Evolutionary conservation across 495 filamentous ascomycete genomes (phyloP).

Genomic region (Xylaria castorea): DNA sequence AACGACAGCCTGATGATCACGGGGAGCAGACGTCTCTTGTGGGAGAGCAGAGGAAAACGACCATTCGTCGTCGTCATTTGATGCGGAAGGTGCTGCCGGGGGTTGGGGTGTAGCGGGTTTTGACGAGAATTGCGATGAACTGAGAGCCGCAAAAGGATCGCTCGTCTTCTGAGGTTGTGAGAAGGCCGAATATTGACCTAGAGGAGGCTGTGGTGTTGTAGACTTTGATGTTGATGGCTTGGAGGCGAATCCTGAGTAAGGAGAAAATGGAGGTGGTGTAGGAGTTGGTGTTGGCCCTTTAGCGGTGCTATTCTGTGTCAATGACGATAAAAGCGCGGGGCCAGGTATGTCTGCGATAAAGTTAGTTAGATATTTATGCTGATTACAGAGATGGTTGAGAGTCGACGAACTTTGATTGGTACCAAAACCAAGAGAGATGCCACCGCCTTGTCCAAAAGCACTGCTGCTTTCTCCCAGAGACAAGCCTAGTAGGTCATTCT

Average conservation of each 20-base stretch:
- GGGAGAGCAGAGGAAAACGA: slow-evolving; percentile 88
- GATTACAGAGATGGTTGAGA: not conserved
- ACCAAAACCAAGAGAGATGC: slow-evolving; percentile 85
- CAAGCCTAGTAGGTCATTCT: slow-evolving; percentile 62
- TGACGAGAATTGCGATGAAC: slow-evolving; percentile 60
- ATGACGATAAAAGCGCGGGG: slow-evolving; percentile 68
- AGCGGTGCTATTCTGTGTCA: slow-evolving; percentile 63
- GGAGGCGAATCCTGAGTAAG: slow-evolving; percentile 64
- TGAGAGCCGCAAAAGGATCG: slow-evolving; percentile 77
- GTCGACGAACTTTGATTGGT: slow-evolving; percentile 64
- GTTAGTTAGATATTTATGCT: slow-evolving; percentile 20
- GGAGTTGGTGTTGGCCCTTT: slow-evolving; percentile 49
- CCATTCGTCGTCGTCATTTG: slow-evolving; percentile 87
- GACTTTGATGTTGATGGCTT: slow-evolving; percentile 48
- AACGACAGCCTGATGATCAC: slow-evolving; percentile 54
- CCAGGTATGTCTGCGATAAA: slow-evolving; percentile 62
- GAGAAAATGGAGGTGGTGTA: slow-evolving; percentile 60
- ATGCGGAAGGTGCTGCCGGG: slow-evolving; percentile 40
- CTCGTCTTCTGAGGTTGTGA: slow-evolving; percentile 49
- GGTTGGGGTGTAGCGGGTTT: slow-evolving; percentile 50
- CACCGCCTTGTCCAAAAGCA: slow-evolving; percentile 72
- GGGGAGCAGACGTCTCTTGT: slow-evolving; percentile 57
- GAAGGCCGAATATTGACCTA: slow-evolving; percentile 51
- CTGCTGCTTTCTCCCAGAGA: slow-evolving; percentile 53
- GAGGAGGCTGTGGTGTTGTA: slow-evolving; percentile 55